Base-by-base conservation (phyloP, 805 yeast genomes). In the Geotrichum ghanense region DNA sequence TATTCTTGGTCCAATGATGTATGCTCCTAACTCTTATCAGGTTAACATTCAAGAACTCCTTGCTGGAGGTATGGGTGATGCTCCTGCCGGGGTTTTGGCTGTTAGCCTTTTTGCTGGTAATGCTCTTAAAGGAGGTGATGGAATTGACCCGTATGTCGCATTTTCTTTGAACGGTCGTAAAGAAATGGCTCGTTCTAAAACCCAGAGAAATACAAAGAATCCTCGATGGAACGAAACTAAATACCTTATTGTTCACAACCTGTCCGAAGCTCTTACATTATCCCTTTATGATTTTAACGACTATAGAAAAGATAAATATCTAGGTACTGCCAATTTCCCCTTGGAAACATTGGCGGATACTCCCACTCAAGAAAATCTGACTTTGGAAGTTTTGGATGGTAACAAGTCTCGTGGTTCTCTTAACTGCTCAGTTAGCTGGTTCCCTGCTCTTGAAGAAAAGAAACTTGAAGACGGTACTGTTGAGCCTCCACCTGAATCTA, bases 11-110 rank as follows among this genome's bases (percentile, higher is more conserved):
- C 92, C 97, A 25, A 76, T 92, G 70, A 60, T 90, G 43, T 83
- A 86, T 57, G 73, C 83, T 42, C 99, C 99, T 12, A 80, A 92
- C 53, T 86, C 96, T 2, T 84, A 89, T 72, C 95, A 92, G 69
- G 68, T 92, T 60, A 90, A 94, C 58, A 75, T 92, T 42, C 95
- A 94, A 61, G 96, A 88, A 67, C 69, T 92, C 60, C 65, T 90
- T 56, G 83, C 94, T 19, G 95, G 96, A 58, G 76, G 78, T 50
- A 80, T 90, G 41, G 64, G 78, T 47, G 81, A 81, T 57, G 77
- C 90, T 34, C 83, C 97, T 4, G 72, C 87, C 54, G 99, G 99
- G 67, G 84, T 92, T 25, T 66, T 92, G 52, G 82, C 81, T 40
- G 63, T 92, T 40, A 76, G 73, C 23, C 69, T 83, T 34, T 68